phyloP scores from a whole-genome alignment of 345 rosid genomes.

The Populus pruinosa region DNA sequence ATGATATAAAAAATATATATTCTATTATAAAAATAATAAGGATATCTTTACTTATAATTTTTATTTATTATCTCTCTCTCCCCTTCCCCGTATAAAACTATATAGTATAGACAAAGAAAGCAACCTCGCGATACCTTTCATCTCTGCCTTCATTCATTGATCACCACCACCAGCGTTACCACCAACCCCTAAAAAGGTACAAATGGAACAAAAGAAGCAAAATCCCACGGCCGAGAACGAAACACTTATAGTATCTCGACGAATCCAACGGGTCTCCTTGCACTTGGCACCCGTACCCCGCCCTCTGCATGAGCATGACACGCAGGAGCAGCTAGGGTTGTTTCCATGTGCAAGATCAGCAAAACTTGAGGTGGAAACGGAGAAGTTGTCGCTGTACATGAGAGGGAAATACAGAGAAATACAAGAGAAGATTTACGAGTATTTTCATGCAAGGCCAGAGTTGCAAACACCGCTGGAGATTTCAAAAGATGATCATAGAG shows the following conservation, averaged over 20 bases:
- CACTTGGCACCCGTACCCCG: conserved; percentile 46
- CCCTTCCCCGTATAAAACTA: no score
- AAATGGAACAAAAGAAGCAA: conserved; percentile 5
- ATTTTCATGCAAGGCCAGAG: conserved; percentile 67
- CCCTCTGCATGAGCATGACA: neutral
- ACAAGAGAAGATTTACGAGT: conserved; percentile 66
- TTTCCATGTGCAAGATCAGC: conserved; percentile 34
- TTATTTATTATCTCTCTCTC: conserved; percentile 7
- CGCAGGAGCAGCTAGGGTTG: conserved; percentile 23
- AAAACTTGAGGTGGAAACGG: conserved; percentile 48
- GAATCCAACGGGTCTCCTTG: conserved; percentile 51
- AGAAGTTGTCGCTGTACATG: conserved; percentile 51
- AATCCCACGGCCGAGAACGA: conserved; percentile 30
- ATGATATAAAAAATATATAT: no score
- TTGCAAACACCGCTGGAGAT: conserved; percentile 91
- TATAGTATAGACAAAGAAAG: conserved; percentile 2
- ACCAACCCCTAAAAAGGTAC: no score
- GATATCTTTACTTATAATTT: no score
- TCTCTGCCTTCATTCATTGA: neutral
- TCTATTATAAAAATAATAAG: no score
- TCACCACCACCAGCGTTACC: neutral
- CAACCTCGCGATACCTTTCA: neutral
- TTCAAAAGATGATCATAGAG: conserved; percentile 66
- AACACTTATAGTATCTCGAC: conserved; percentile 27
- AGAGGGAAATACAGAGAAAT: conserved; percentile 72